Conservation (phyloP, 208 protist species). For the Wallacemonas collosoma region DNA sequence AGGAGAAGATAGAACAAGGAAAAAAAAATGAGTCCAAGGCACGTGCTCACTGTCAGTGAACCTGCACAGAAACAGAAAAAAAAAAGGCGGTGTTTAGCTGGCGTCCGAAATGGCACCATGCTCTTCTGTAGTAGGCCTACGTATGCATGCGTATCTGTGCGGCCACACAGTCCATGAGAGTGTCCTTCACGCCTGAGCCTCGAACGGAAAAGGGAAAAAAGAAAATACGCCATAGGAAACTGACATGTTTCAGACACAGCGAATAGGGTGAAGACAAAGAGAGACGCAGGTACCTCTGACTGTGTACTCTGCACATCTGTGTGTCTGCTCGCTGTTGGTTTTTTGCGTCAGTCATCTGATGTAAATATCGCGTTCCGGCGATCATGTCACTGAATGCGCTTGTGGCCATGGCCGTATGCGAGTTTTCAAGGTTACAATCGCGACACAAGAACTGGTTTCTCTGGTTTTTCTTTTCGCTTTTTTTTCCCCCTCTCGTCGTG, state of each 20-base stretch:
- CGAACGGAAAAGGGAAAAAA: background rate
- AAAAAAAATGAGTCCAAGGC: background rate
- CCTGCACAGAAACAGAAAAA: background rate
- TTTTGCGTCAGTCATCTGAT: background rate
- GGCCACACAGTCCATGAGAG: no score
- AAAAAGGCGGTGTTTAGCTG: background rate
- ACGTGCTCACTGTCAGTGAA: background rate
- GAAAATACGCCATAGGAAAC: background rate
- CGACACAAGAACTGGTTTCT: no score
- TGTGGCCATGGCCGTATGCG: no score
- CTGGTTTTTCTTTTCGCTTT: no score
- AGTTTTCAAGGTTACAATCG: no score
- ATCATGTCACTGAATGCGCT: no score
- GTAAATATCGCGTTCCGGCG: no score
- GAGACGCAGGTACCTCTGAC: no score
- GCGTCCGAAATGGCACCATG: background rate
- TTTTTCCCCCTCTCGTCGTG: background rate
- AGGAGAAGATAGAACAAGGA: background rate
- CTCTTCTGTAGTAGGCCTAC: background rate
- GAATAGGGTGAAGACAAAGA: background rate
- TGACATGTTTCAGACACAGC: background rate
- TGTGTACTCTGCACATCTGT: background rate
- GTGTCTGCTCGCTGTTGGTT: background rate
- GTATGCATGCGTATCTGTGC: conserved; percentile 2
- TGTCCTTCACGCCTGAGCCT: background rate